phyloP scores from a whole-genome alignment of 140 eudicot species.

The Flaveria floridana region DNA sequence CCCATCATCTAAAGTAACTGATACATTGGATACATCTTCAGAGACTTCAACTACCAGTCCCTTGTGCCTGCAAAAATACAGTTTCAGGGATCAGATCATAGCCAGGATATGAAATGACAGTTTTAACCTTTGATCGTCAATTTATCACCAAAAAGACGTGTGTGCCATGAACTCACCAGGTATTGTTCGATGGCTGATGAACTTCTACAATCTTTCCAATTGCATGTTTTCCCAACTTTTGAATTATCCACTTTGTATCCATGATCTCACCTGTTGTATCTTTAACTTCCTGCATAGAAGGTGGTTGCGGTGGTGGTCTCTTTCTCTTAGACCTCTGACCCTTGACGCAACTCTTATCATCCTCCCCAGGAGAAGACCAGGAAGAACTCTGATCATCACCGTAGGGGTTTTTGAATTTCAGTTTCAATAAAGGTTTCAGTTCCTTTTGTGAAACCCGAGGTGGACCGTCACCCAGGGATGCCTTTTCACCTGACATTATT shows the following conservation, averaged over 20 bases:
- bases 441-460: slow-evolving; percentile 48
- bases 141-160: neutral
- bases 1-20: slow-evolving; percentile 81
- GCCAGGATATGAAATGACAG: neutral
- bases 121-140: slow-evolving; percentile 8
- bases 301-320: slow-evolving; percentile 45
- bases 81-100: neutral
- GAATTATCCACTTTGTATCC: slow-evolving; percentile 86
- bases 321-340: slow-evolving; percentile 89
- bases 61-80: slow-evolving; percentile 59
- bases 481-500: slow-evolving; percentile 41
- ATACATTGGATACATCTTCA: slow-evolving; percentile 52
- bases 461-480: slow-evolving; percentile 21
- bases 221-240: slow-evolving; percentile 77
- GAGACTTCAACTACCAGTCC: slow-evolving; percentile 61
- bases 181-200: slow-evolving; percentile 63
- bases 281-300: slow-evolving; percentile 38
- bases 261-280: slow-evolving; percentile 35
- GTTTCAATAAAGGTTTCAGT: slow-evolving; percentile 60
- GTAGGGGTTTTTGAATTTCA: slow-evolving; percentile 65
- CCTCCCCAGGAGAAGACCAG: slow-evolving; percentile 60
- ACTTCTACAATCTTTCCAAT: slow-evolving; percentile 82
- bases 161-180: slow-evolving; percentile 51
- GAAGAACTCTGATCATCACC: slow-evolving; percentile 53
- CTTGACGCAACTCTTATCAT: slow-evolving; percentile 63